Evolutionary conservation across 2,329 filamentous ascomycete species (phyloP).

Genomic region (Aspergillus tubingensis): DNA sequence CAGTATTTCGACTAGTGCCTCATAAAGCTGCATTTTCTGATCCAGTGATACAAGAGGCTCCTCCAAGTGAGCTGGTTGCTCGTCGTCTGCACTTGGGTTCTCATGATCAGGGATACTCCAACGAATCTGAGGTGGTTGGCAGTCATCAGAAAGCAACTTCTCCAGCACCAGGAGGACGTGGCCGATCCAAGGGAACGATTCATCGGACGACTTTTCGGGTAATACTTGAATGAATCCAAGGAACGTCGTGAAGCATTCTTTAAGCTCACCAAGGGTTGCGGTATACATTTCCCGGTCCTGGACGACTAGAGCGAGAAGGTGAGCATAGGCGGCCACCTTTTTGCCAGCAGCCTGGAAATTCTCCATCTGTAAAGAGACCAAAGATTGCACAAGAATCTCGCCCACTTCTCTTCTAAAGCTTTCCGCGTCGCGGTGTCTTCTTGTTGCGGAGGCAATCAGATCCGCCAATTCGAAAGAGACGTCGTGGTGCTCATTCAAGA

Average conservation of each 20-base stretch:
- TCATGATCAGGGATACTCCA: slow-evolving; percentile 64
- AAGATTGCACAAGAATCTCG: slow-evolving; percentile 76
- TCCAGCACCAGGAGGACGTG: slow-evolving; percentile 89
- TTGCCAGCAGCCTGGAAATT: slow-evolving; percentile 58
- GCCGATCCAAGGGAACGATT: slow-evolving; percentile 88
- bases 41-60: slow-evolving; percentile 64
- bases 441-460: slow-evolving; percentile 72
- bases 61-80: slow-evolving; percentile 60
- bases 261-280: slow-evolving; percentile 71
- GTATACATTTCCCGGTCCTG: slow-evolving; percentile 81
- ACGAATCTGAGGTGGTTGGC: slow-evolving; percentile 71
- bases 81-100: slow-evolving; percentile 49
- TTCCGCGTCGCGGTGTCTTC: slow-evolving; percentile 61
- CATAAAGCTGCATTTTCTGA: slow-evolving; percentile 71
- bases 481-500: slow-evolving; percentile 83
- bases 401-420: slow-evolving; percentile 72
- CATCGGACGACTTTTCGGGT: slow-evolving; percentile 67
- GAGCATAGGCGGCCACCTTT: slow-evolving; percentile 87
- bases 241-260: slow-evolving; percentile 73
- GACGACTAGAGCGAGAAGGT: slow-evolving; percentile 83
- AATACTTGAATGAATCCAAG: slow-evolving; percentile 74
- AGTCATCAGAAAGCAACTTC: slow-evolving; percentile 84
- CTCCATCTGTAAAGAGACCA: slow-evolving; percentile 68
- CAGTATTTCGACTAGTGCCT: slow-evolving; percentile 77
- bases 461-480: slow-evolving; percentile 90